Conservation (phyloP, 352 stramenopile genomes). For the Globisporangium sylvaticum region DNA sequence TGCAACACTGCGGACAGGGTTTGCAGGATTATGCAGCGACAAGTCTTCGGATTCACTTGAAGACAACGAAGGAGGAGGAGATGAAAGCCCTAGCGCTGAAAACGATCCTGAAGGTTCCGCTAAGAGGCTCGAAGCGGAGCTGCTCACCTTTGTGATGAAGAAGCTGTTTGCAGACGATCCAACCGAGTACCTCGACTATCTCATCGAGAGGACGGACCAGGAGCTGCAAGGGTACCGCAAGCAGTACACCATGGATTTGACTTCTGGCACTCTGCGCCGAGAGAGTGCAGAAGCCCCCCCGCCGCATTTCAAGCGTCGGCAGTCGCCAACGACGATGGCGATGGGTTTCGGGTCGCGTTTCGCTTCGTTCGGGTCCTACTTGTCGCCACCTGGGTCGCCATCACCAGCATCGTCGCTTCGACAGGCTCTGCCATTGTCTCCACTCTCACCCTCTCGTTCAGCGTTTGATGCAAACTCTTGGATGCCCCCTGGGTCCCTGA, state of each 20-base stretch:
- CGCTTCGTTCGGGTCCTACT: conserved; percentile 31
- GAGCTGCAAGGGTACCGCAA: conserved; percentile 39
- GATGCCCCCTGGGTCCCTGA: neutral
- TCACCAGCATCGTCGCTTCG: conserved; percentile 5
- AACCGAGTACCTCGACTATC: conserved; percentile 36
- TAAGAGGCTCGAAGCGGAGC: conserved; percentile 11
- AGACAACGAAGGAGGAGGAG: neutral
- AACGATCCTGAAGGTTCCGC: neutral
- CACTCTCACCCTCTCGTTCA: neutral
- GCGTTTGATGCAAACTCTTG: neutral
- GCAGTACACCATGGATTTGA: conserved; percentile 36
- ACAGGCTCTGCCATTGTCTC: neutral
- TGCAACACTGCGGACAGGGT: conserved; percentile 17
- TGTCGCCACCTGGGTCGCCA: neutral
- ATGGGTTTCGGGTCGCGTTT: conserved; percentile 24
- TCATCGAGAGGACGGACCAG: conserved; percentile 35
- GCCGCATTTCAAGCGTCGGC: conserved; percentile 18
- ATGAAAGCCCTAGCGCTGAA: neutral
- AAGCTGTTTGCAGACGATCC: conserved; percentile 38
- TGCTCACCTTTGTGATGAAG: conserved; percentile 37
- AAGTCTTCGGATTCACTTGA: neutral
- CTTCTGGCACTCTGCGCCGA: conserved; percentile 16
- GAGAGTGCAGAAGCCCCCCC: conserved; percentile 26
- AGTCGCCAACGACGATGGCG: conserved; percentile 18
- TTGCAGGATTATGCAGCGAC: conserved; percentile 10